phyloP scores from a whole-genome alignment of 441 rosid genomes.

The Brassica hybrid region DNA sequence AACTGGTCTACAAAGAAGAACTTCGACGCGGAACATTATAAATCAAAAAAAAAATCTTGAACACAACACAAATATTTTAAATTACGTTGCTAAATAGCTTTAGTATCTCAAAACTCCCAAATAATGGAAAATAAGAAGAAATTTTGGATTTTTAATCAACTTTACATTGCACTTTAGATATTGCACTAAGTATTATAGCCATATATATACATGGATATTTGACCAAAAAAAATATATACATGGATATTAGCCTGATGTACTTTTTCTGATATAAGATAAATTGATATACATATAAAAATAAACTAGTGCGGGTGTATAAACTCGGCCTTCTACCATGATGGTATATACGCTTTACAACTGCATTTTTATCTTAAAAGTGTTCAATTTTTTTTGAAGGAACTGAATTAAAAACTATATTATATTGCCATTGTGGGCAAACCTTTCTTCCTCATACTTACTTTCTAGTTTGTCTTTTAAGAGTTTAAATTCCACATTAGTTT shows the following conservation, averaged over 20 bases:
- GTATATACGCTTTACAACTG: conserved; percentile 37
- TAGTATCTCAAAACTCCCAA: conserved; percentile 13
- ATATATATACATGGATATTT: conserved; percentile 34
- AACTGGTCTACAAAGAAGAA: conserved; percentile 39
- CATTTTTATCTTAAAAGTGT: conserved; percentile 15
- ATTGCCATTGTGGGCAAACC: conserved; percentile 18
- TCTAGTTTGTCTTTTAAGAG: conserved; percentile 30
- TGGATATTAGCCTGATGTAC: conserved; percentile 31
- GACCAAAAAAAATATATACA: no score
- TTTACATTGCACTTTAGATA: conserved; percentile 38
- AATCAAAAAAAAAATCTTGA: no score
- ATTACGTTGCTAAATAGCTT: not conserved
- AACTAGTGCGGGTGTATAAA: conserved; percentile 29
- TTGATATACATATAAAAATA: conserved; percentile 28
- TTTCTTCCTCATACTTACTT: conserved; percentile 33
- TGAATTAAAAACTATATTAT: conserved; percentile 5
- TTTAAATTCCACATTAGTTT: not conserved
- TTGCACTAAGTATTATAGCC: conserved; percentile 41
- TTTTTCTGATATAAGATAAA: conserved; percentile 13
- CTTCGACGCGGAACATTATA: conserved; percentile 34
- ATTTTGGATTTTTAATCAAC: conserved; percentile 28
- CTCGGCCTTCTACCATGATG: conserved; percentile 39
- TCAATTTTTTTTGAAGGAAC: not conserved
- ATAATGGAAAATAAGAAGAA: conserved; percentile 23
- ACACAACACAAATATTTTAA: not conserved